These are phyloP conservation scores for Botryotinia calthae DNA, from an alignment of 2,329 filamentous ascomycete genomes.

Conservation along the genomic window DNA sequence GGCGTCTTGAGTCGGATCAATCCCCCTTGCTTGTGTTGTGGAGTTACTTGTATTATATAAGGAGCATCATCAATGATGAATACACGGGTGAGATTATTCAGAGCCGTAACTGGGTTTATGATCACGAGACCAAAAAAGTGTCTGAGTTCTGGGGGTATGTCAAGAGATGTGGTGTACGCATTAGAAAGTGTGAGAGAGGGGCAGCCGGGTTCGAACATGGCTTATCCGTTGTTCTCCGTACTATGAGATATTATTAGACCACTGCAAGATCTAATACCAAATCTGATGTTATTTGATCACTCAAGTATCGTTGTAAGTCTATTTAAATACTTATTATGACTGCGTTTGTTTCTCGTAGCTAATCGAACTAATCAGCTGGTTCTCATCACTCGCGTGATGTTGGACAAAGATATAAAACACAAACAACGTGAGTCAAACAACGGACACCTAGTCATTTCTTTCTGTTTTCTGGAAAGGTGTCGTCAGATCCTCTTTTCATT, in stretches of 20 bases:
- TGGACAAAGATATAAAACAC: background rate
- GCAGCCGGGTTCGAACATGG: background rate
- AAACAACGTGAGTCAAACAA: background rate
- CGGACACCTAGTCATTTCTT: background rate
- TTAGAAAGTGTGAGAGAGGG: background rate
- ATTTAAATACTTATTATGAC: background rate
- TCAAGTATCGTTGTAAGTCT: background rate
- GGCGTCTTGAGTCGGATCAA: no score
- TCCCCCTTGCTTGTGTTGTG: no score
- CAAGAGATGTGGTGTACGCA: background rate
- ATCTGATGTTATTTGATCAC: background rate
- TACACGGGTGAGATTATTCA: background rate
- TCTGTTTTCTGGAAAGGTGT: background rate
- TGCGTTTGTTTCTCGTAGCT: background rate
- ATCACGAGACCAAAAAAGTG: background rate
- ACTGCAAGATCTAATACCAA: background rate
- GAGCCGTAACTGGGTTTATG: background rate
- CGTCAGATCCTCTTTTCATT: background rate
- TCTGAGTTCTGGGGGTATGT: background rate
- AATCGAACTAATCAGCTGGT: background rate
- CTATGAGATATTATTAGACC: background rate
- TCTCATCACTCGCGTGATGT: background rate
- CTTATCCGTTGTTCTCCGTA: background rate
- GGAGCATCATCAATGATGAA: background rate
- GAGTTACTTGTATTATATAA: no score